phyloP scores from a whole-genome alignment of 495 filamentous ascomycete genomes.

The Glutinoglossum americanum region DNA sequence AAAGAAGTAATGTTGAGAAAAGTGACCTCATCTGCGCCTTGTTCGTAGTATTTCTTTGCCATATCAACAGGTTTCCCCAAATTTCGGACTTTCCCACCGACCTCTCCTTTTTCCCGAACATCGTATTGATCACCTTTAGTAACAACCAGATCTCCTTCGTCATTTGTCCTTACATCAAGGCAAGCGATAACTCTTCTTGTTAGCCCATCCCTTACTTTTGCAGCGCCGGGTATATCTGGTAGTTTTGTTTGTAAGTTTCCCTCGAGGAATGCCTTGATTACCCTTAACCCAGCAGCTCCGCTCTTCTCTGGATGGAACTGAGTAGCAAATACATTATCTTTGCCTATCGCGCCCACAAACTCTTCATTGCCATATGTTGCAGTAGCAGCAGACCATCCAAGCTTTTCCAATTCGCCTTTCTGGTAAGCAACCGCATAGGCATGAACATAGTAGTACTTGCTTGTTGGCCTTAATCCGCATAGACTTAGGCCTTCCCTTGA shows the following conservation, averaged over 20 bases:
- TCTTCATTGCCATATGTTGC: conserved; percentile 72
- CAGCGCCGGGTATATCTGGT: conserved; percentile 9
- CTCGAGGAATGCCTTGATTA: conserved; percentile 66
- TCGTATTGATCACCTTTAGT: conserved; percentile 99
- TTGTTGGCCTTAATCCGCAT: conserved; percentile 53
- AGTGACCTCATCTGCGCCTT: conserved; percentile 89
- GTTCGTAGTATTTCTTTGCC: conserved; percentile 83
- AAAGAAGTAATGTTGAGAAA: conserved; percentile 98
- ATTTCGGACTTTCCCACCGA: conserved; percentile 65
- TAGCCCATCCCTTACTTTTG: conserved; percentile 33
- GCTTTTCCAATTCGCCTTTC: conserved; percentile 43
- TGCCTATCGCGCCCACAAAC: conserved; percentile 78
- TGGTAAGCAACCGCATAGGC: conserved; percentile 69
- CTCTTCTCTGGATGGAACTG: conserved; percentile 98
- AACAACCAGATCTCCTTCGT: conserved; percentile 83
- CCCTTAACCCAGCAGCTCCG: conserved; percentile 64
- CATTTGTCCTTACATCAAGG: conserved; percentile 90
- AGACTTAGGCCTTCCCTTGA: conserved; percentile 29
- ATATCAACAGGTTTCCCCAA: conserved; percentile 91
- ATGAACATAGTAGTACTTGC: conserved; percentile 98
- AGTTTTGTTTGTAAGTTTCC: conserved; percentile 31
- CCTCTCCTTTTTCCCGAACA: conserved; percentile 70
- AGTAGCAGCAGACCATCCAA: conserved; percentile 77
- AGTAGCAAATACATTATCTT: conserved; percentile 66
- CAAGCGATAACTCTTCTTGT: conserved; percentile 87